Percentiles rank a stretch among this genome's conserved stretches.
Conservation (phyloP, 495 filamentous ascomycete species). For the Immersiella caudata region DNA sequence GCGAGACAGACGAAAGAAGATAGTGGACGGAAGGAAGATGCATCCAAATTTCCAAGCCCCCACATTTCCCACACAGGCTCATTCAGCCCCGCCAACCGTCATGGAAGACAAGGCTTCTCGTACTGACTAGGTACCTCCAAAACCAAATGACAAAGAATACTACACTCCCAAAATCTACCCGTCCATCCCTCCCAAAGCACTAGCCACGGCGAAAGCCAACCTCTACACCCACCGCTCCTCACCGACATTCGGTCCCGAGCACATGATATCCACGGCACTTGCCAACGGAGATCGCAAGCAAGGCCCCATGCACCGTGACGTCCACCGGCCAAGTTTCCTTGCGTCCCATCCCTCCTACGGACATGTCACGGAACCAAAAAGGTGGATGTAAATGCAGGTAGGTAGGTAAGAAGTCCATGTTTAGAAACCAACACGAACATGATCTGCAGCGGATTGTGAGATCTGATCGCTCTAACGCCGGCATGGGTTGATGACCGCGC, state of each 20-base stretch:
- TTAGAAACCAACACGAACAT: background rate
- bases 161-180: background rate
- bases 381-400: no score
- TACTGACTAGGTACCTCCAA: background rate
- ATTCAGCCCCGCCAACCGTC: background rate
- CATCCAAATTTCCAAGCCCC: background rate
- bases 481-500: background rate
- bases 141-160: slow-evolving; percentile 7
- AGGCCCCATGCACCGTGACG: background rate
- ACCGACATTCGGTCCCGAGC: slow-evolving; percentile 4
- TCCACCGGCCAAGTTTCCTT: background rate
- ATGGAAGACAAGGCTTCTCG: background rate
- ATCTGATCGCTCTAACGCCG: background rate
- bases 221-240: slow-evolving; percentile 7
- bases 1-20: background rate
- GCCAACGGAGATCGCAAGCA: background rate
- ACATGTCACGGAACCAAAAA: no score
- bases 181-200: background rate
- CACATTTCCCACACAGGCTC: background rate
- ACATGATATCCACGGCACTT: background rate
- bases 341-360: no score
- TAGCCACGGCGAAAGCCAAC: background rate
- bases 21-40: background rate
- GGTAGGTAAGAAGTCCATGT: no score
- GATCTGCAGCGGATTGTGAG: slow-evolving; percentile 1